Evolutionary conservation across 768 basidiomycete species (phyloP), one percentile per base, ranked within the genome.

Genomic region (Chalciporus sphaerocephalus): DNA sequence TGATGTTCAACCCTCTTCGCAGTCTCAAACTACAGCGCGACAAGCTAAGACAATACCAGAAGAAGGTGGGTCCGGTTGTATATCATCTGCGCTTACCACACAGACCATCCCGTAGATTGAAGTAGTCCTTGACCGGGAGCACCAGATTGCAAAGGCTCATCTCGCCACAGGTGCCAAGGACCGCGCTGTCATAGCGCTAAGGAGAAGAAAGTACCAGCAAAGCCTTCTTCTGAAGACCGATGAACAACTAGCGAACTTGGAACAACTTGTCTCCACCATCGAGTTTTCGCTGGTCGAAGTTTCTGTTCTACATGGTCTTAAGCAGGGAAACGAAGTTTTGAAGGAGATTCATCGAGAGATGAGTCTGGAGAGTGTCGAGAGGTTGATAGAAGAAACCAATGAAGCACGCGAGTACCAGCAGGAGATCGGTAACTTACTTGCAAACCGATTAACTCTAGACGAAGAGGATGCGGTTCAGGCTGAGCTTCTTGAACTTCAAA

Each of bases 1-100:
- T 53, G 42, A 63, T 21, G 43, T 41, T 56, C 53, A 56, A 50
- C 50, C 15, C 21, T n/a, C 15, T 43, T 41, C 60, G 23, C 65
- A 97, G 95, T 62, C 78, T 99, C 54, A 98, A 99, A 69, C 67
- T 96, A 37, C 96, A 99, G 65, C 78, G 96, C 25, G 96, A 99
- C 69, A 97, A 94, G 66, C 70, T 99, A 50, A 87, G 80, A 64
- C 90, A 94, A 64, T 99, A 98, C 61, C 96, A 95, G 78, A 91
- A 84, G 73, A 86, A 86, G 78, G 95, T 90, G 46, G 22, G 74
- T 37, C 35, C 15, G 18, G 20, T 25, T 17, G 23, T 33, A 22
- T 40, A 17, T 47, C 20, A 13, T 37, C 32, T 17, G 33, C 9
- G 23, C 28, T 32, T 35, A 18, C 41, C 33, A 12, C 21, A 37